Base-by-base conservation (phyloP, 1,284 basidiomycete genomes). In the Ganoderma meredithae region DNA sequence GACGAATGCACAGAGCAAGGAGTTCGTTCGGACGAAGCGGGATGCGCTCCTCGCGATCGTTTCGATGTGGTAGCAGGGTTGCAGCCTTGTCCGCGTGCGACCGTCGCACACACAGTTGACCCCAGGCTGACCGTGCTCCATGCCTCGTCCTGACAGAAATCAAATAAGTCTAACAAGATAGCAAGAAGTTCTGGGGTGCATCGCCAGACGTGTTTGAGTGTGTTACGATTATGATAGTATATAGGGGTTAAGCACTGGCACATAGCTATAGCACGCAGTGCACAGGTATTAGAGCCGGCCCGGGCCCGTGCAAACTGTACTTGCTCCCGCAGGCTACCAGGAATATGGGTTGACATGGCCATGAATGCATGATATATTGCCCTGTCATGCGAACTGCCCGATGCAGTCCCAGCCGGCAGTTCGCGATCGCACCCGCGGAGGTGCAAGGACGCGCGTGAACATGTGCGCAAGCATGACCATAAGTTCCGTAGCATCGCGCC, bases 1-100 rank as follows among this genome's bases (percentile, higher is more conserved):
- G 63, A 33, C 52, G 55, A 64, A 63, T 55, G 53, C 44, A 17
- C 66, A 75, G 40, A 65, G 66, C 19, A 44, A 60, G 47, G 67
- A 66, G 44, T 65, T 65, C 60, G 65, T 73, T 31, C 25, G 64
- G n/a, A 63, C 59, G 31, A 68, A 68, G 68, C 69, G 65, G 65
- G 69, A 59, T 19, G 63, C 65, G 15, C 58, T 76, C 58, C 71
- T 74, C 40, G 58, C 64, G 25, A 60, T 71, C 60, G 66, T 75
- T 15, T 65, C 68, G 22, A 59, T 70, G 59, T 76, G 69, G 74
- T 66, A 65, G 67, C 22, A 12, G 4, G 52, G 27, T 13, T 47
- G 63, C 9, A 36, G 36, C 36, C 36, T 36, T 36, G 36, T 36
- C 27, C 27, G n/a, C 7, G 44, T 10, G 22, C 47, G 22, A 22